Evolutionary conservation across 805 yeast genomes (phyloP), one percentile per base, ranked within the genome.

Genomic region (Schizosaccharomyces octosporus): DNA sequence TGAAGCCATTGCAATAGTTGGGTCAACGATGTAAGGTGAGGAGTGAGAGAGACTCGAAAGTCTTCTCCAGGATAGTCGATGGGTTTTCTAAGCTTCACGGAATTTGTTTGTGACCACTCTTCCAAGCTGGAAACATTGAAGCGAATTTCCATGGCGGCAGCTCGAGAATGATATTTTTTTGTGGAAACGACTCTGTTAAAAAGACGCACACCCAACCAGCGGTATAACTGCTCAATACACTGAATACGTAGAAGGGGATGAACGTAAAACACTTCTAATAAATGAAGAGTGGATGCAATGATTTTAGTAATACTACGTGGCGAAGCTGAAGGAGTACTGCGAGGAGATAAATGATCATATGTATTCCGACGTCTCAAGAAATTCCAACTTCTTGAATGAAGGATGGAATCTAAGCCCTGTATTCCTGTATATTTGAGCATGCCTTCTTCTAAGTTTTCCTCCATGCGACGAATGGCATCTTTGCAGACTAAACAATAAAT

Each of bases 1-100:
- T 89, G 97, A 60, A 89, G 72, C 90, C 95, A 90, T 70, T 90
- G 96, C 62, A 90, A 73, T 36, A 90, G 71, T 70, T 90, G 89
- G 61, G 84, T 79, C 0, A 85, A 75, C 0, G 95, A 88, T 63
- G 78, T 79, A 61, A 89, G 74, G 65, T 85, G 87, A 27, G 60
- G 21, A 51, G 32, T 24, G 2, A 51, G n/a, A 24, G 21, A 21
- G 36, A 51, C 36, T 51, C 11, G 31, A 7, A 51, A 29, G n/a
- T 29, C 57, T 24, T 24, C 57, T 19, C 27, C 48, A 19, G 60
- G 29, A 36, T 57, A 57, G 27, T 57, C 60, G 11, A 36, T 19
- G 9, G 48, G 48, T 15, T 36, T 27, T 17, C 9, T 19, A 6
- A 57, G 27, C n/a, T 36, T 31, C 11, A n/a, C n/a, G 27, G 39